A percentile compares a stretch with the other conserved stretches of the same genome.
These are phyloP conservation scores for Cercospora canescens DNA, from an alignment of 2,329 filamentous ascomycete genomes.

Conservation along the genomic window DNA sequence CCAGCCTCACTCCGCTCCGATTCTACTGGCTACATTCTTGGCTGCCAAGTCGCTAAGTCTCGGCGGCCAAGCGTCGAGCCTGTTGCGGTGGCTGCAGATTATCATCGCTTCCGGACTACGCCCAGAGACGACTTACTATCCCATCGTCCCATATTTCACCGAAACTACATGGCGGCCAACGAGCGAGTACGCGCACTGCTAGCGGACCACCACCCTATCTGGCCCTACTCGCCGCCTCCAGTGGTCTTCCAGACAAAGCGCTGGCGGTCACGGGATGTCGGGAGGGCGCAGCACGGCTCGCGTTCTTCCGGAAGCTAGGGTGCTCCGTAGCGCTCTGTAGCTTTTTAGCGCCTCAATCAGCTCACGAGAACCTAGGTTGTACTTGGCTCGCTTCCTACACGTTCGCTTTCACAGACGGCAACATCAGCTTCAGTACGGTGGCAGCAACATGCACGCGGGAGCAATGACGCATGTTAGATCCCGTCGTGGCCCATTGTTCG, in stretches of 20 bases:
- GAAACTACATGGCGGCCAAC: no score
- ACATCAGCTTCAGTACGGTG: not conserved
- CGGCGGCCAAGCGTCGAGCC: no score
- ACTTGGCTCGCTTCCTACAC: not conserved
- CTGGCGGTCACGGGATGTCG: not conserved
- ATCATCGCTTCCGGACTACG: not conserved
- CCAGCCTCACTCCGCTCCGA: constrained; percentile 1
- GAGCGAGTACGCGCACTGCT: no score
- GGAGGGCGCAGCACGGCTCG: not conserved
- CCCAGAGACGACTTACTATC: not conserved
- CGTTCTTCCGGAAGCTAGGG: constrained; percentile 2
- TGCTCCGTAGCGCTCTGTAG: constrained; percentile 8
- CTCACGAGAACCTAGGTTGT: not conserved
- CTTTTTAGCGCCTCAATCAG: constrained; percentile 4
- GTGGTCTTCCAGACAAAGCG: not conserved
- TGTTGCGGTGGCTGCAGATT: constrained; percentile 1
- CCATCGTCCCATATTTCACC: not conserved
- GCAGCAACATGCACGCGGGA: not conserved
- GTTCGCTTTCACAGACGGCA: not conserved
- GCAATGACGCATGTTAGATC: not conserved
- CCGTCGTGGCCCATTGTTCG: no score
- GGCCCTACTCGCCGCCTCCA: no score
- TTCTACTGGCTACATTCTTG: not conserved
- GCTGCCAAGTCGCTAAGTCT: constrained; percentile 5
- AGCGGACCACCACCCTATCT: no score